A percentile compares a stretch with the other conserved stretches of the same genome.
Conservation (phyloP, 2,329 filamentous ascomycete genomes). For the Knufia petricola region DNA sequence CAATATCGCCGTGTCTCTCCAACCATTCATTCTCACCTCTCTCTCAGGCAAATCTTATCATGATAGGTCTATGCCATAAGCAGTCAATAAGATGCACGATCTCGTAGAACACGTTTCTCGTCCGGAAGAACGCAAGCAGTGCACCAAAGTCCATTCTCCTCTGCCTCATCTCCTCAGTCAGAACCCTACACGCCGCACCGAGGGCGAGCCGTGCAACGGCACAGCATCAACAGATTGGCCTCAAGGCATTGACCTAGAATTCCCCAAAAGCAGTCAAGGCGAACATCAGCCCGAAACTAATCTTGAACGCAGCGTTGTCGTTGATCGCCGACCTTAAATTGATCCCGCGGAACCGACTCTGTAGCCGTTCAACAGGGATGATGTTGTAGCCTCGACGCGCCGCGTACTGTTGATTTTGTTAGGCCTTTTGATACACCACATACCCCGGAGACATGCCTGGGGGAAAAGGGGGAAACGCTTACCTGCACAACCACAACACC, state of each 20-base stretch:
- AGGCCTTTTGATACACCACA: too few species aligned
- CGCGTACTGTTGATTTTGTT: constrained; percentile 28
- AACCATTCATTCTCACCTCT: too few species aligned
- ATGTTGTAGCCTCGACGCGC: constrained; percentile 39
- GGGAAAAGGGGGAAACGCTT: constrained; percentile 12
- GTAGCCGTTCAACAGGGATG: constrained; percentile 32
- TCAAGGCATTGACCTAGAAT: constrained; percentile 14
- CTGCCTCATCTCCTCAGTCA: background rate
- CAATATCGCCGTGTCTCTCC: too few species aligned
- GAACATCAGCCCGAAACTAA: constrained; percentile 38
- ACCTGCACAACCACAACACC: constrained; percentile 37
- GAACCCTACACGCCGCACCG: background rate
- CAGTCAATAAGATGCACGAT: too few species aligned
- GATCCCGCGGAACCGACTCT: constrained; percentile 33
- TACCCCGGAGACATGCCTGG: too few species aligned
- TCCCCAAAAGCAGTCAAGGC: constrained; percentile 36
- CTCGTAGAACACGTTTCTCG: too few species aligned
- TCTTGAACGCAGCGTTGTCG: constrained; percentile 36
- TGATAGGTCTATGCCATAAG: too few species aligned
- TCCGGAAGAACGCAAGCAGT: too few species aligned
- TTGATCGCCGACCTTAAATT: constrained; percentile 31
- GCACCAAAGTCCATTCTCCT: background rate
- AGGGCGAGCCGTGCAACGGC: background rate
- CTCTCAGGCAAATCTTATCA: too few species aligned
- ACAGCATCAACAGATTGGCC: background rate